Evolutionary conservation across 2,329 filamentous ascomycete species (phyloP).

Genomic region (Neonectria ditissima): DNA sequence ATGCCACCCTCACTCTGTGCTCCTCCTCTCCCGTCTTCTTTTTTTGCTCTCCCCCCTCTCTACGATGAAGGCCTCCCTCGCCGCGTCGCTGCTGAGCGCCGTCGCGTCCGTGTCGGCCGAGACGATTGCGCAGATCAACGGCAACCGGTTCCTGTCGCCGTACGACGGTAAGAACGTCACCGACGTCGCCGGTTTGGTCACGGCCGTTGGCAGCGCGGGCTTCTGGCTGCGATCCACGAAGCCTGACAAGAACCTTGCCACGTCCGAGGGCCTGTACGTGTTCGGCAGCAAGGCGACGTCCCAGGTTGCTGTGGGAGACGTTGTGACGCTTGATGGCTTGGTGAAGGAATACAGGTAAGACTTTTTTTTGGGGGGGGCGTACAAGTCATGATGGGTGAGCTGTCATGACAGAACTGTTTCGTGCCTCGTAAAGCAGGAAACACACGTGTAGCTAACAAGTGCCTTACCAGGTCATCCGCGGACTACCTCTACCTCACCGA

Average conservation of each 20-base stretch:
- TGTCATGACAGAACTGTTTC: neutral
- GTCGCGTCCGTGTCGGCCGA: slow-evolving; percentile 50
- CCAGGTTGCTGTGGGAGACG: slow-evolving; percentile 70
- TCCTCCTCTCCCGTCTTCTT: neutral
- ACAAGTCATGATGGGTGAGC: neutral
- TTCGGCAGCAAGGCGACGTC: slow-evolving; percentile 64
- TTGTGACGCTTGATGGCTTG: slow-evolving; percentile 69
- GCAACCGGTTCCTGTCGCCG: slow-evolving; percentile 72
- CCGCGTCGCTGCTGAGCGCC: slow-evolving; percentile 44
- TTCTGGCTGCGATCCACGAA: slow-evolving; percentile 73
- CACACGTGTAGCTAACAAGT: slow-evolving; percentile 23
- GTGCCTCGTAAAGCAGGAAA: neutral
- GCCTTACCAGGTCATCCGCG: slow-evolving; percentile 57
- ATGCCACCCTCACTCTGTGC: neutral
- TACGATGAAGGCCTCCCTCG: slow-evolving; percentile 49
- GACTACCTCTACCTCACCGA: slow-evolving; percentile 74
- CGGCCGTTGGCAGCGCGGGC: slow-evolving; percentile 70
- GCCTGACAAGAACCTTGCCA: slow-evolving; percentile 65
- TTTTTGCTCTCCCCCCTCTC: too few relatives aligned
- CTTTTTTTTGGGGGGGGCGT: neutral
- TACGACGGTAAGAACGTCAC: slow-evolving; percentile 67
- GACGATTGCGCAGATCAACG: slow-evolving; percentile 74
- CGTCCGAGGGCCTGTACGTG: slow-evolving; percentile 75
- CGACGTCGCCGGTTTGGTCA: slow-evolving; percentile 72
- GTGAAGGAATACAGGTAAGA: slow-evolving; percentile 68